Evolutionary conservation across 495 filamentous ascomycete genomes (phyloP).

Genomic region (Podospora bellae-mahoneyi): DNA sequence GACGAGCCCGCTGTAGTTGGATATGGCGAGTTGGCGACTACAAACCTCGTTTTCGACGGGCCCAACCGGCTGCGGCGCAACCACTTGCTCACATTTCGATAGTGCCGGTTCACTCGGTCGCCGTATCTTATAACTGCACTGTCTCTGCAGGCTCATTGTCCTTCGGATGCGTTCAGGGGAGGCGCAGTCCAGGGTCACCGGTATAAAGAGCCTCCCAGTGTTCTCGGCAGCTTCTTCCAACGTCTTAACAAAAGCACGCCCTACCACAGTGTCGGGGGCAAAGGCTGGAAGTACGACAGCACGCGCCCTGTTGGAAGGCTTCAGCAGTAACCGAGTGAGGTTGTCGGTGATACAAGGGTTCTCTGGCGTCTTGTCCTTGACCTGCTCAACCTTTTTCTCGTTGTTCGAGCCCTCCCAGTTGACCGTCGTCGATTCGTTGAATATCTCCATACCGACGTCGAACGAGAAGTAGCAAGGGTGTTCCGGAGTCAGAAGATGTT

Average conservation of each 20-base stretch:
- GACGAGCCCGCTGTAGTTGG: slow-evolving; percentile 14
- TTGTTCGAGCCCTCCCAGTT: neutral
- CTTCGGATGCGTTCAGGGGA: slow-evolving; percentile 16
- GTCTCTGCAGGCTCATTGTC: slow-evolving; percentile 20
- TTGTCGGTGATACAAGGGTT: slow-evolving; percentile 16
- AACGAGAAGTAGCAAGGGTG: slow-evolving; percentile 24
- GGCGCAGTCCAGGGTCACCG: slow-evolving; percentile 22
- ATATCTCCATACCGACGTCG: slow-evolving; percentile 3
- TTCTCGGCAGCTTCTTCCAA: slow-evolving; percentile 20
- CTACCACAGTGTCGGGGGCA: slow-evolving; percentile 22
- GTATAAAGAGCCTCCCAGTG: slow-evolving; percentile 23
- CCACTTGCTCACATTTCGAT: neutral
- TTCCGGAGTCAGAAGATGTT: slow-evolving; percentile 24
- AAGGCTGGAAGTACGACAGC: slow-evolving; percentile 24
- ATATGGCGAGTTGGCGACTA: neutral
- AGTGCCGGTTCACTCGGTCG: neutral
- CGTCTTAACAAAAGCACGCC: slow-evolving; percentile 17
- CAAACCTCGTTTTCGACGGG: neutral
- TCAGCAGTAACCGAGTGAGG: slow-evolving; percentile 22
- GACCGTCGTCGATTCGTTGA: neutral
- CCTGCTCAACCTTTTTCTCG: neutral
- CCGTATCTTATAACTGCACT: slow-evolving; percentile 17
- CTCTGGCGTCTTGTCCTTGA: neutral
- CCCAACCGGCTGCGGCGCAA: neutral
- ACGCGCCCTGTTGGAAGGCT: slow-evolving; percentile 15